Evolutionary conservation across 2,329 filamentous ascomycete genomes (phyloP).

Genomic region (Talaromyces amestolkiae): DNA sequence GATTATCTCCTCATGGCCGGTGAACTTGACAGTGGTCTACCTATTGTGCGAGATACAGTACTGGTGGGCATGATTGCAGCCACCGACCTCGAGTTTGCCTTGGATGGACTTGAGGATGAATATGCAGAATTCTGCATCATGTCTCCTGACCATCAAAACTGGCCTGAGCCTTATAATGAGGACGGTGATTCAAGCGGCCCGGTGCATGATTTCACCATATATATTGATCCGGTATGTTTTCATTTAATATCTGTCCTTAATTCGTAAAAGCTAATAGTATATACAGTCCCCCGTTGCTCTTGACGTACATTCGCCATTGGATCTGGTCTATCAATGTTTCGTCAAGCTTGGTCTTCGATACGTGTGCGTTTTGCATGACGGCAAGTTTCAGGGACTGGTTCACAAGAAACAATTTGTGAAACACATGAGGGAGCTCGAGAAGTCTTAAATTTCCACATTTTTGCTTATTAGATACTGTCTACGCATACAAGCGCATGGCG

Average conservation of each 20-base stretch:
- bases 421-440: conserved; percentile 67
- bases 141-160: conserved; percentile 52
- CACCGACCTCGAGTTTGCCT: conserved; percentile 86
- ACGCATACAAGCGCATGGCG: conserved; percentile 18
- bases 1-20: conserved; percentile 78
- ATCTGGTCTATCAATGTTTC: conserved; percentile 94
- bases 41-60: conserved; percentile 74
- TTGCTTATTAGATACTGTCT: neutral
- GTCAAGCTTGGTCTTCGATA: conserved; percentile 90
- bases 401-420: conserved; percentile 98
- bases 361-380: conserved; percentile 82
- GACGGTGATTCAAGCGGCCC: conserved; percentile 56
- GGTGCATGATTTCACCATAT: conserved; percentile 82
- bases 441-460: conserved; percentile 7
- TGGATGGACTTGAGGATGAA: conserved; percentile 80
- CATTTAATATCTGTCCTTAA: neutral
- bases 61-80: conserved; percentile 90
- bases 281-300: conserved; percentile 74
- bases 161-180: neutral
- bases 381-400: conserved; percentile 83
- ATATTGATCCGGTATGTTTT: conserved; percentile 76
- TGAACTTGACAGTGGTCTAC: conserved; percentile 87
- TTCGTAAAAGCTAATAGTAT: conserved; percentile 20
- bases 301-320: conserved; percentile 86
- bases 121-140: conserved; percentile 73